A percentile compares a stretch with the other conserved stretches of the same genome.
Conservation (phyloP, 2,329 filamentous ascomycete genomes). For the Gnomoniopsis sp. region DNA sequence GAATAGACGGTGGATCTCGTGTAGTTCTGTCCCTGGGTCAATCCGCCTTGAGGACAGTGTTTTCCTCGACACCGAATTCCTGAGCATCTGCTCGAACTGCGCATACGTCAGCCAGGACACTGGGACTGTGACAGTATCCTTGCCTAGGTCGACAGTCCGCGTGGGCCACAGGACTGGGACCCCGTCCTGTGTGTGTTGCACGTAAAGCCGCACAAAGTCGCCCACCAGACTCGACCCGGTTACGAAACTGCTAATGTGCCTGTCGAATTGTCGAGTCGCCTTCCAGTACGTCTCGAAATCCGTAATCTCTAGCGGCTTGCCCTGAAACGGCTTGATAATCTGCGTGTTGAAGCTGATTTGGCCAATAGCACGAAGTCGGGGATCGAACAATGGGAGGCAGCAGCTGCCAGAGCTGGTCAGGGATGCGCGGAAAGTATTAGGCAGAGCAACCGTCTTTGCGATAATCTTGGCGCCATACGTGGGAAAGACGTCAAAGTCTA, state of each 20-base stretch:
- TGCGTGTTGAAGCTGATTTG: slow-evolving; percentile 93
- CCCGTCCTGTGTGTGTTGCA: slow-evolving; percentile 86
- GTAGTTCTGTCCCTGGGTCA: slow-evolving; percentile 30
- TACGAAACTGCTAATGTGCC: slow-evolving; percentile 80
- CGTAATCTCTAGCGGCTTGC: slow-evolving; percentile 90
- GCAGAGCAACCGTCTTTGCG: slow-evolving; percentile 88
- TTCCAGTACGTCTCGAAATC: slow-evolving; percentile 99
- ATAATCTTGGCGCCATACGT: slow-evolving; percentile 98
- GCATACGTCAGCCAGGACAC: slow-evolving; percentile 73
- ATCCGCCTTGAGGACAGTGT: slow-evolving; percentile 49
- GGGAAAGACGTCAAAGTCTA: slow-evolving; percentile 97
- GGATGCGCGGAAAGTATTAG: slow-evolving; percentile 76
- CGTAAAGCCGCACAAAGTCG: slow-evolving; percentile 89
- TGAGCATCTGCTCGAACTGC: slow-evolving; percentile 61
- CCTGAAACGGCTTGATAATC: slow-evolving; percentile 93
- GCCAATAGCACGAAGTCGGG: slow-evolving; percentile 84
- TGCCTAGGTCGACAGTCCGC: slow-evolving; percentile 72
- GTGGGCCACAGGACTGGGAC: slow-evolving; percentile 83
- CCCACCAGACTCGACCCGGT: slow-evolving; percentile 93
- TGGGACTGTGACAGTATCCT: slow-evolving; percentile 69
- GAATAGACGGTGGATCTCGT: slow-evolving; percentile 66
- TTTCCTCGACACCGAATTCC: slow-evolving; percentile 36
- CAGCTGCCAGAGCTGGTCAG: slow-evolving; percentile 74
- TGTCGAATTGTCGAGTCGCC: slow-evolving; percentile 88
- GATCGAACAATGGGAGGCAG: slow-evolving; percentile 88